Base-by-base conservation (phyloP, 1,284 basidiomycete genomes). In the Pyrrhoderma noxium region DNA sequence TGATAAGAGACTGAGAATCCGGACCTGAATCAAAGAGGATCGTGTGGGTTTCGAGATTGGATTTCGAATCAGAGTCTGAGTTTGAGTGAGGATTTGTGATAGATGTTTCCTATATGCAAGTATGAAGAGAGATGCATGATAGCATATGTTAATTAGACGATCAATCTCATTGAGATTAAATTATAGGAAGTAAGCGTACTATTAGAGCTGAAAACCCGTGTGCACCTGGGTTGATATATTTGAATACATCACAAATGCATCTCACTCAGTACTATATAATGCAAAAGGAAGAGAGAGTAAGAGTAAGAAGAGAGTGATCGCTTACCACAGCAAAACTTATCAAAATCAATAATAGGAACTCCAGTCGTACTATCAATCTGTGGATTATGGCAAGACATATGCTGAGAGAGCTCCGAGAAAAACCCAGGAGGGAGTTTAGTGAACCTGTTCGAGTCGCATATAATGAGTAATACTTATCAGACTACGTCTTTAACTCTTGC, bases 1-100 rank as follows among this genome's bases (percentile, higher is more conserved):
- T 78, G 23, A 80, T 74, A 57, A 92, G 78, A 36, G 81, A 79
- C 27, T 70, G 71, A 9, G 77, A 77, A 61, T 92, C 89, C 5
- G 89, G 88, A 0, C 88, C 89, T 3, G 85, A 82, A 65, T 92
- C 89, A 61, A 91, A 89, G 31, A 91, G 73, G 8, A 80, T 80
- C 16, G 73, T 68, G 55, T 79, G 75, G 13, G 70, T 59, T 54
- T 65, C 52, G 48, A 72, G n/a, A n/a, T n/a, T n/a, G n/a, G n/a
- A n/a, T n/a, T n/a, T n/a, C n/a, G n/a, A 66, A 4, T 69, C 77
- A n/a, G n/a, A n/a, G n/a, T n/a, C n/a, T n/a, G n/a, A n/a, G n/a
- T n/a, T n/a, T n/a, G n/a, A n/a, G n/a, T n/a, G n/a, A n/a, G n/a
- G n/a, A 16, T 37, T 37, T 37, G 35, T 37, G 35, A 37, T 37